Conservation (phyloP, 129 eudicot species). For the Smallanthus sonchifolius region DNA sequence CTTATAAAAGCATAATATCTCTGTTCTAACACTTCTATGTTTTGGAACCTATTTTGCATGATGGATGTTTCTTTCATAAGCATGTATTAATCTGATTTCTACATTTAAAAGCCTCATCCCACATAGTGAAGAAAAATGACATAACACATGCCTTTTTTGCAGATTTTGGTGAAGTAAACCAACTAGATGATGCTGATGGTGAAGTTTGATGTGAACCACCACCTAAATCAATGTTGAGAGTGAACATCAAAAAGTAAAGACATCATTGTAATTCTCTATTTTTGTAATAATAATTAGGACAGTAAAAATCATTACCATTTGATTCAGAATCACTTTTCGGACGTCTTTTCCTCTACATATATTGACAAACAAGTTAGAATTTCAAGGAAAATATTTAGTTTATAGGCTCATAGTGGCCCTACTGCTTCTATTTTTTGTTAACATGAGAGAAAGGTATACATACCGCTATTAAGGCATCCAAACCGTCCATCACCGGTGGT, state of each 20-base stretch:
- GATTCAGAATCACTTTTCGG: constrained; percentile 46
- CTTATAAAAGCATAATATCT: neutral
- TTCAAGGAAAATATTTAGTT: neutral
- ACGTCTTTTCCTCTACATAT: constrained; percentile 65
- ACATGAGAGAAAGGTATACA: constrained; percentile 29
- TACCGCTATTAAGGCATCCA: constrained; percentile 69
- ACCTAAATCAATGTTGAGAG: constrained; percentile 37
- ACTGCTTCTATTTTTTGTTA: neutral
- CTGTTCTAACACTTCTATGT: neutral
- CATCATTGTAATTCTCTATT: neutral
- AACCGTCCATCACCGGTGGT: constrained; percentile 84
- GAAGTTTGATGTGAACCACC: constrained; percentile 39
- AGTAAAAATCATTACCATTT: constrained; percentile 48
- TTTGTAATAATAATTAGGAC: neutral
- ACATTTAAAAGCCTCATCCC: neutral
- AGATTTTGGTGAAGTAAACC: constrained; percentile 86
- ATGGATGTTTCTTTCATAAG: constrained; percentile 4
- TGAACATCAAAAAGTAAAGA: neutral
- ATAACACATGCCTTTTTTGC: constrained; percentile 61
- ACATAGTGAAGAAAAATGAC: neutral
- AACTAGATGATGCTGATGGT: constrained; percentile 50
- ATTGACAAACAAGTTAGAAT: constrained; percentile 1
- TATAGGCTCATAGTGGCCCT: constrained; percentile 13
- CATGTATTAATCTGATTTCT: neutral
- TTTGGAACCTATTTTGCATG: neutral